Base-by-base conservation (phyloP, 257 asterid genomes). In the Penstemon davidsonii region DNA sequence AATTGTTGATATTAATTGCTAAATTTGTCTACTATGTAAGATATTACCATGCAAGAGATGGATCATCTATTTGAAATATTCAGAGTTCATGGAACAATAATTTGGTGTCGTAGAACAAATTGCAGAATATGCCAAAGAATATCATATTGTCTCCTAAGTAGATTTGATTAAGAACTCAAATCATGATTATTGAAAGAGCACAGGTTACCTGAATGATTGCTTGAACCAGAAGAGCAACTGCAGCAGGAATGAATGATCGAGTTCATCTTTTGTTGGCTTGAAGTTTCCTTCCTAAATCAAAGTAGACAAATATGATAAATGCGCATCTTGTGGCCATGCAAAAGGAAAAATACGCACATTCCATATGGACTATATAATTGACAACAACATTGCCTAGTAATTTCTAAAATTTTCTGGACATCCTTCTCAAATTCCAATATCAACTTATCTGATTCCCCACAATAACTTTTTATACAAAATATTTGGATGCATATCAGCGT, bases 201-300 rank as follows among this genome's bases (percentile, higher is more conserved):
- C 3, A 0, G n/a, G 2, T 49, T 25, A 90, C 98, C 96, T 82
- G 88, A 93, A 93, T 81, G 98, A 85, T 73, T 90, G 97, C 81
- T 93, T 93, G 80, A 93, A 93, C 98, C 98, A 93, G 87, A 86
- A 87, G 72, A 93, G 92, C 79, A 93, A 82, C 88, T 93, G 98
- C 84, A 90, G 74, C 69, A 90, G 88, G 86, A 93, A 90, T 7
- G 95, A 90, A 69, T 90, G 90, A 70, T 88, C 90, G 63, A 79
- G 82, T 80, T 93, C 96, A 75, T 71, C 81, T 82, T 93, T 86
- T 68, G 89, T 62, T 76, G 97, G 96, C 60, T 80, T 74, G 75
- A 79, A 78, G 73, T 73, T 88, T 72, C 98, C 98, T 77, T 88
- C 98, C 98, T 90, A 78, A 66, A 74, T 43, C 65, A 18, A 74